Conservation (phyloP, 805 yeast genomes). For the Candida chauliodis region DNA sequence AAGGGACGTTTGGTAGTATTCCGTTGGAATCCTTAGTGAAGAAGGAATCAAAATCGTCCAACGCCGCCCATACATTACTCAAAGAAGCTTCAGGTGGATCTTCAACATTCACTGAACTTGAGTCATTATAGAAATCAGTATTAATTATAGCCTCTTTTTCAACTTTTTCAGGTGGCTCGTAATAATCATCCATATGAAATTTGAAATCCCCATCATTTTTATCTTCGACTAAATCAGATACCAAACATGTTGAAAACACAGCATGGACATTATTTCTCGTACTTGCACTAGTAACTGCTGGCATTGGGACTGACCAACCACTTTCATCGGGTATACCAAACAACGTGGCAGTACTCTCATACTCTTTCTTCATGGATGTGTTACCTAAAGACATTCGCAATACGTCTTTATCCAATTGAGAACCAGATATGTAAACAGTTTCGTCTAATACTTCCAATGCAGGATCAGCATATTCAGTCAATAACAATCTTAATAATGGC, state of each 20-base stretch:
- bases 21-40: slow-evolving; percentile 53
- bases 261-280: slow-evolving; percentile 94
- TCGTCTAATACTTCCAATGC: slow-evolving; percentile 90
- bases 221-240: slow-evolving; percentile 28
- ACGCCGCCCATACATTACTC: slow-evolving; percentile 88
- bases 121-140: slow-evolving; percentile 24
- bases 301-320: slow-evolving; percentile 98
- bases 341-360: slow-evolving; percentile 80
- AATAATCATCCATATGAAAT: slow-evolving; percentile 61
- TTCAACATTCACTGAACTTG: slow-evolving; percentile 48
- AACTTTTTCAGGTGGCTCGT: slow-evolving; percentile 30
- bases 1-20: slow-evolving; percentile 1
- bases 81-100: slow-evolving; percentile 69
- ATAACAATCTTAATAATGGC: slow-evolving; percentile 73
- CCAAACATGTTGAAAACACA: slow-evolving; percentile 81
- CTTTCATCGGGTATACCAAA: slow-evolving; percentile 93
- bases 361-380: slow-evolving; percentile 69
- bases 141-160: background rate
- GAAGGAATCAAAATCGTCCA: slow-evolving; percentile 84
- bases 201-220: slow-evolving; percentile 41
- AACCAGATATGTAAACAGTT: slow-evolving; percentile 80
- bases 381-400: slow-evolving; percentile 89
- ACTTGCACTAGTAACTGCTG: slow-evolving; percentile 82
- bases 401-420: slow-evolving; percentile 86
- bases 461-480: slow-evolving; percentile 83